Conservation (phyloP, 208 protist species). For the Crithidia bombi region DNA sequence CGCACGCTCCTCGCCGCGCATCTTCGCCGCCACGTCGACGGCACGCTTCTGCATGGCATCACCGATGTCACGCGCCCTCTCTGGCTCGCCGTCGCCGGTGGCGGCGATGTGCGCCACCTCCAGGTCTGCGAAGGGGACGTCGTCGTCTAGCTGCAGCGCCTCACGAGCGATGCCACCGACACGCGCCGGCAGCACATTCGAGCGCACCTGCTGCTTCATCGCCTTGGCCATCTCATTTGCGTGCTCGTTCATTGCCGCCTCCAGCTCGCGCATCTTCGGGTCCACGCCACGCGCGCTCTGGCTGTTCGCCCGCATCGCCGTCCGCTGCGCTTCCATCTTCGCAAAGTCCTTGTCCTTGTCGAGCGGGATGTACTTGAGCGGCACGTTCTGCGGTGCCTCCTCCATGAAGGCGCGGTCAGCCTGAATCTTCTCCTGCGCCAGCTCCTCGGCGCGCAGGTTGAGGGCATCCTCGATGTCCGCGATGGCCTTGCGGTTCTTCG, state of each 20-base stretch:
- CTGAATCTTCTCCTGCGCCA: constrained; percentile 76
- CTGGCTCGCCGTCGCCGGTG: constrained; percentile 56
- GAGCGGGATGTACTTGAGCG: constrained; percentile 65
- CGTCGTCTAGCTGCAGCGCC: constrained; percentile 70
- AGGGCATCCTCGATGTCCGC: constrained; percentile 56
- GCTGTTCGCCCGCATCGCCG: constrained; percentile 45
- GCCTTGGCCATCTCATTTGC: constrained; percentile 54
- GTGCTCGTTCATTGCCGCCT: constrained; percentile 73
- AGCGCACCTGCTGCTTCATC: constrained; percentile 54
- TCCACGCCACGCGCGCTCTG: constrained; percentile 38
- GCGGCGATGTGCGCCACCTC: constrained; percentile 68
- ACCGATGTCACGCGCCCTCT: constrained; percentile 49
- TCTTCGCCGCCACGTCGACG: constrained; percentile 60
- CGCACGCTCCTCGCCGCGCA: constrained; percentile 63
- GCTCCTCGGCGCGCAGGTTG: constrained; percentile 66
- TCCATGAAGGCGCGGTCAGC: constrained; percentile 73
- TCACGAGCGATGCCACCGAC: constrained; percentile 56
- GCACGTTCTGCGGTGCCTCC: constrained; percentile 62
- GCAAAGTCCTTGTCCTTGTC: constrained; percentile 69
- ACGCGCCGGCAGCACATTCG: constrained; percentile 41
- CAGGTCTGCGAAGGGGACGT: constrained; percentile 72
- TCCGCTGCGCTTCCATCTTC: constrained; percentile 68
- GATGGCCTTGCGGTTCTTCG: constrained; percentile 66
- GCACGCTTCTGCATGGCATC: constrained; percentile 76
- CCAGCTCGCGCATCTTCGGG: constrained; percentile 51